Evolutionary conservation across 2,329 filamentous ascomycete species (phyloP), one percentile per base, ranked within the genome.

Genomic region (Mycosphaerella sp.): DNA sequence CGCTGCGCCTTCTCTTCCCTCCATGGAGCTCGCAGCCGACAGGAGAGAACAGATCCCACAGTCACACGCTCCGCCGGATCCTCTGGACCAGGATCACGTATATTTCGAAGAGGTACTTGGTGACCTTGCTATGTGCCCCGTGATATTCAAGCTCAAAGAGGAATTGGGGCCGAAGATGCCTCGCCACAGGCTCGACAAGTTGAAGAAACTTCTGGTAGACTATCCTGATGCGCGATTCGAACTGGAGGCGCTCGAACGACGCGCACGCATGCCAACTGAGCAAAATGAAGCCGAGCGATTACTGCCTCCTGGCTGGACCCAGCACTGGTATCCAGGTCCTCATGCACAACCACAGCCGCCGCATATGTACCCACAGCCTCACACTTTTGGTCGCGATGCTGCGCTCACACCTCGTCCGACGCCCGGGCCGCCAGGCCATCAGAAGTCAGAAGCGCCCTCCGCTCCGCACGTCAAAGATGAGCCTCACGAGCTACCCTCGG

Each of bases 71-170:
- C 30, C 44, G 14, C 36, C 44, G 27, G 44, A 48, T 18, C 44
- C 44, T 5, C 35, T 48, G 7, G 44, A 48, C 21, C 44, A 48
- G 13, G 44, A 48, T 36, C 9, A 28, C 4, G 35, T 39, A n/a
- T 40, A 30, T 12, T 48, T 48, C 27, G 44, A 48, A 34, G 44
- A 48, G n/a, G 36, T 48, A 16, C 36, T 48, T 13, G 53, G 53
- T 28, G 42, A 42, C n/a, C 43, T 56, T 3, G 42, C 34, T 5
- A 14, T 6, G 9, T 53, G 50, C 18, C 47, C 53, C 10, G 47
- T 49, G 0, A 41, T 49, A 8, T 21, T 45, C 27, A 41, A 50
- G 21, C 47, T 42, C 40, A 49, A 49, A 16, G 41, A 40, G 45
- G 42, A 44, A n/a, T 34, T 45, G 21, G 41, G 49, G 13, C 14